Percentiles rank a stretch among this genome's conserved stretches.
Conservation (phyloP, 768 basidiomycete genomes). For the Lyophyllum atratum region DNA sequence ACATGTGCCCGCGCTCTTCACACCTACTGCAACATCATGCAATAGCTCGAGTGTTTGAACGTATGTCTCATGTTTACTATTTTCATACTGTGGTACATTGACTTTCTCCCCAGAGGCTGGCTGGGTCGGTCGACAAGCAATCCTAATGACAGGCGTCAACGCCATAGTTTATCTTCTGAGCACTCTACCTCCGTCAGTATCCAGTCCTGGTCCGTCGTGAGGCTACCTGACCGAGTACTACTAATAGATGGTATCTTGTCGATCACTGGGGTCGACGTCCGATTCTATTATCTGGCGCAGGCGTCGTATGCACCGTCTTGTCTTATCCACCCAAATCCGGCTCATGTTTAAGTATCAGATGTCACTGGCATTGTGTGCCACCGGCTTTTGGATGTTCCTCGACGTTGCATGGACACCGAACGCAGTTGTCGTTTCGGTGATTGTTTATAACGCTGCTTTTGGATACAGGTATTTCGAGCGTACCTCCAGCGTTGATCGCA, state of each 20-base stretch:
- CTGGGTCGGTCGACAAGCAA: slow-evolving; percentile 91
- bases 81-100: slow-evolving; percentile 5
- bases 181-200: slow-evolving; percentile 79
- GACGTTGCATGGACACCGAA: slow-evolving; percentile 83
- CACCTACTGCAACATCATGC: no score
- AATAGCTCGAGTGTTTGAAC: slow-evolving; percentile 92
- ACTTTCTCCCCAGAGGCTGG: slow-evolving; percentile 69
- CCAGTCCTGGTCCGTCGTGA: background rate
- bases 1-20: no score
- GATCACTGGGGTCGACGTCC: slow-evolving; percentile 88
- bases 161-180: slow-evolving; percentile 77
- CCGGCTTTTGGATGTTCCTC: slow-evolving; percentile 92
- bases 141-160: slow-evolving; percentile 96
- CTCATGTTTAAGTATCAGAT: slow-evolving; percentile 51
- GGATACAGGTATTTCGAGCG: slow-evolving; percentile 70
- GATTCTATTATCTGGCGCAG: slow-evolving; percentile 86
- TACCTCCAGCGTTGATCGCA: background rate
- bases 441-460: slow-evolving; percentile 92
- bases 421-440: slow-evolving; percentile 87
- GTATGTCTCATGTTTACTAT: slow-evolving; percentile 38
- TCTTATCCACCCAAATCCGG: background rate
- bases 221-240: slow-evolving; percentile 6
- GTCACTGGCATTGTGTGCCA: slow-evolving; percentile 74
- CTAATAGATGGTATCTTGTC: slow-evolving; percentile 96
- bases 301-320: slow-evolving; percentile 50